These are phyloP conservation scores for Coffea canephora DNA, from an alignment of 257 asterid genomes.

Conservation along the genomic window DNA sequence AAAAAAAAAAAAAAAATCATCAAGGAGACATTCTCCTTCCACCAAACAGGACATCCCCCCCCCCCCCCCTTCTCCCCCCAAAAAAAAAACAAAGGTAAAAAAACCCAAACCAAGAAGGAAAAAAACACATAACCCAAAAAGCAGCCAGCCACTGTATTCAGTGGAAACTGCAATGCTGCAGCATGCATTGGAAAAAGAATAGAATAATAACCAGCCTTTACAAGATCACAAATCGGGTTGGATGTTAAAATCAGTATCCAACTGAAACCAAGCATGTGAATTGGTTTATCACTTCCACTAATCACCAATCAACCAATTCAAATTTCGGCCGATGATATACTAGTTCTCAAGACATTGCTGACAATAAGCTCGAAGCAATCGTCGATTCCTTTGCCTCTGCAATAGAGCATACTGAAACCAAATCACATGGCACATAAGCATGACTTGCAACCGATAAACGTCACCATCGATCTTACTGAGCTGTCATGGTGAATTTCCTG, in stretches of 20 bases:
- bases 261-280: background rate
- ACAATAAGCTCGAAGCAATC: background rate
- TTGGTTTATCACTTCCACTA: background rate
- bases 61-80: background rate
- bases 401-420: background rate
- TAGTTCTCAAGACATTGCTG: background rate
- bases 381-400: background rate
- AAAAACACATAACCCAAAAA: background rate
- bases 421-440: background rate
- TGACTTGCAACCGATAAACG: background rate
- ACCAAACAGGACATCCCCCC: background rate
- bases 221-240: background rate
- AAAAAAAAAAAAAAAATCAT: background rate
- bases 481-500: constrained; percentile 5
- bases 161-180: background rate
- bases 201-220: background rate
- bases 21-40: background rate
- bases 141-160: background rate
- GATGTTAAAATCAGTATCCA: background rate
- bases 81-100: no score
- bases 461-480: background rate
- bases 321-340: background rate
- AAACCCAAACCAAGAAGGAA: no score
- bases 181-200: constrained; percentile 3
- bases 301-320: background rate